Evolutionary conservation across 352 stramenopile species (phyloP).

Genomic region (Phytophthora niederhauseri): DNA sequence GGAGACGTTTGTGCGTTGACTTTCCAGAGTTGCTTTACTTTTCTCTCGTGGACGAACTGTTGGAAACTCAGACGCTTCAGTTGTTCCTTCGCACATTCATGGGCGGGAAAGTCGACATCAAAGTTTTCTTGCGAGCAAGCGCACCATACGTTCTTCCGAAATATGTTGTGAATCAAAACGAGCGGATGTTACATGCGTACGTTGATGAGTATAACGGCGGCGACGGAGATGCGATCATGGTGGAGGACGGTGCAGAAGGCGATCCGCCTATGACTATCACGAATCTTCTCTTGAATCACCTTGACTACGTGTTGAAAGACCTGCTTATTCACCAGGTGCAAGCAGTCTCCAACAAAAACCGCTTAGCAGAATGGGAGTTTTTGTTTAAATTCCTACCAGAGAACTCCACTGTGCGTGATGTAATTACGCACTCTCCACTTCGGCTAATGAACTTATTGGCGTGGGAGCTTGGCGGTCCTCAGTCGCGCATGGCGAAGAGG

Average conservation of each 20-base stretch:
- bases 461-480: slow-evolving; percentile 69
- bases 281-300: slow-evolving; percentile 49
- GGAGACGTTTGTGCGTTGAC: slow-evolving; percentile 58
- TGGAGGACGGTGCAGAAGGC: slow-evolving; percentile 28
- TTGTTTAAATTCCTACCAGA: slow-evolving; percentile 70
- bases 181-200: slow-evolving; percentile 55
- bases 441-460: slow-evolving; percentile 64
- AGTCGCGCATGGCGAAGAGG: slow-evolving; percentile 54
- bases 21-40: slow-evolving; percentile 64
- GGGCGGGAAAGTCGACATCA: slow-evolving; percentile 42
- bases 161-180: slow-evolving; percentile 67
- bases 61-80: slow-evolving; percentile 44
- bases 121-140: slow-evolving; percentile 51
- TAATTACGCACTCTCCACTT: slow-evolving; percentile 57
- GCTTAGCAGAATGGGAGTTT: slow-evolving; percentile 72
- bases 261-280: slow-evolving; percentile 37
- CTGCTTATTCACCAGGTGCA: slow-evolving; percentile 71
- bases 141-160: slow-evolving; percentile 63
- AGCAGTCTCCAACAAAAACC: slow-evolving; percentile 51
- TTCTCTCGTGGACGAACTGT: slow-evolving; percentile 58
- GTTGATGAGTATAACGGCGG: slow-evolving; percentile 41
- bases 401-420: slow-evolving; percentile 62
- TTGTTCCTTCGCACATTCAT: slow-evolving; percentile 70
- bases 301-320: slow-evolving; percentile 67
- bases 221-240: slow-evolving; percentile 28